Percentiles rank a stretch among this genome's conserved stretches.
phyloP scores from a whole-genome alignment of 805 yeast species.

The Ogataea philodendri region DNA sequence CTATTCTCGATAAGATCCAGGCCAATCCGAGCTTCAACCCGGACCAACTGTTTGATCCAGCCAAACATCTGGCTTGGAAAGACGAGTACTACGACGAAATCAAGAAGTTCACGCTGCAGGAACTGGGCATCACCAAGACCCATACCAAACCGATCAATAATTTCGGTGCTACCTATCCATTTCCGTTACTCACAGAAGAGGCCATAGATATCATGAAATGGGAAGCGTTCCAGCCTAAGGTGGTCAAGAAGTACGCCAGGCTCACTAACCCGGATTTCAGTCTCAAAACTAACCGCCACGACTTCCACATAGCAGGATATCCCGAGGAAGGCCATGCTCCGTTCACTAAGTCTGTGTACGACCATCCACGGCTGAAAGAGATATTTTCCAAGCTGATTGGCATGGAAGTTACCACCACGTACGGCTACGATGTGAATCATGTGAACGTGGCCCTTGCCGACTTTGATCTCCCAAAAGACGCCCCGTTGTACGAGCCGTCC shows the following conservation, averaged over 20 bases:
- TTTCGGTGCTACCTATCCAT: conserved; percentile 51
- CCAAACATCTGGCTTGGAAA: conserved; percentile 37
- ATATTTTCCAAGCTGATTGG: conserved; percentile 51
- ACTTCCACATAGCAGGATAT: conserved; percentile 50
- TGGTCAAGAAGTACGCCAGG: conserved; percentile 44
- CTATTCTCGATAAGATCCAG: conserved; percentile 18
- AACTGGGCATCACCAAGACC: conserved; percentile 37
- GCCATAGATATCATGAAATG: conserved; percentile 55
- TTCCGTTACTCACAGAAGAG: conserved; percentile 56
- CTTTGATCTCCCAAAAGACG: conserved; percentile 14
- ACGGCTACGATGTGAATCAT: conserved; percentile 56
- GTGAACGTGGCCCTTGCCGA: conserved; percentile 45
- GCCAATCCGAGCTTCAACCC: conserved; percentile 17
- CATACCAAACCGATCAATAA: conserved; percentile 36
- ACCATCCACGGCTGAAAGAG: conserved; percentile 48
- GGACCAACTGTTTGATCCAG: conserved; percentile 37
- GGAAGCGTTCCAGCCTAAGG: conserved; percentile 46
- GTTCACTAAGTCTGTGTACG: conserved; percentile 51
- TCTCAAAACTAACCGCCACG: conserved; percentile 35
- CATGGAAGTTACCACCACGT: conserved; percentile 42
- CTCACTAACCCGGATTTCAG: conserved; percentile 33
- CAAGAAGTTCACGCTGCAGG: conserved; percentile 37
- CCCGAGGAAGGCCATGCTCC: conserved; percentile 39
- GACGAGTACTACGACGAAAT: conserved; percentile 38
- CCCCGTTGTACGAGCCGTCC: conserved; percentile 21